A percentile compares a stretch with the other conserved stretches of the same genome.
Conservation (phyloP, 1,139 yeast species). For the Magnusiomyces fungicola region DNA sequence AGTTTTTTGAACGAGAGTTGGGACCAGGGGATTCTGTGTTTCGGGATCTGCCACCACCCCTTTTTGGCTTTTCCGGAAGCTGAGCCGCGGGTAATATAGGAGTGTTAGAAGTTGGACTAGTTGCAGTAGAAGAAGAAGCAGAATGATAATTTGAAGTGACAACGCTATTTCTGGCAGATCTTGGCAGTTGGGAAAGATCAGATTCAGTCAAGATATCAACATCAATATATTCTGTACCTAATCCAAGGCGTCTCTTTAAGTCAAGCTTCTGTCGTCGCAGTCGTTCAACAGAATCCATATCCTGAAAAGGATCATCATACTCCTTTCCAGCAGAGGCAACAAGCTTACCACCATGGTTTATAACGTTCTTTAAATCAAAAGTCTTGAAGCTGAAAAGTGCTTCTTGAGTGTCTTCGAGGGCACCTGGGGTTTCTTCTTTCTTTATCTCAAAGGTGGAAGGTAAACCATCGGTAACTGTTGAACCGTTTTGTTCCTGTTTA, state of each 20-base stretch:
- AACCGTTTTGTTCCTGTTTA: conserved; percentile 20
- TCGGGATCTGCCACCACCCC: neutral
- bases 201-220: conserved; percentile 31
- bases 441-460: neutral
- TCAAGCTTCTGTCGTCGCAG: conserved; percentile 36
- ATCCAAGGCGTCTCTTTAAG: conserved; percentile 37
- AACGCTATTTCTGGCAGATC: neutral
- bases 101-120: conserved; percentile 18
- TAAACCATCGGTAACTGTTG: neutral
- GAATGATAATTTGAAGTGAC: conserved; percentile 10
- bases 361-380: conserved; percentile 57
- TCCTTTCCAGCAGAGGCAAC: conserved; percentile 62
- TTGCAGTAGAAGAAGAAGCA: conserved; percentile 16
- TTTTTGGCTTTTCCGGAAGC: neutral
- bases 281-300: conserved; percentile 36
- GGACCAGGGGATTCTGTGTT: neutral
- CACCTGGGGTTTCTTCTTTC: conserved; percentile 35
- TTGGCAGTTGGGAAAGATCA: conserved; percentile 25
- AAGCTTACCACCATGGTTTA: conserved; percentile 62
- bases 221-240: conserved; percentile 38
- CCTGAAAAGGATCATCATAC: conserved; percentile 34
- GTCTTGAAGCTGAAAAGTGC: conserved; percentile 51
- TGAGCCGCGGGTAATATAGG: neutral
- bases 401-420: conserved; percentile 21
- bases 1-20: conserved; percentile 11